Percentiles rank a stretch among this genome's conserved stretches.
Conservation (phyloP, 352 stramenopile genomes). For the Bremia lactucae region DNA sequence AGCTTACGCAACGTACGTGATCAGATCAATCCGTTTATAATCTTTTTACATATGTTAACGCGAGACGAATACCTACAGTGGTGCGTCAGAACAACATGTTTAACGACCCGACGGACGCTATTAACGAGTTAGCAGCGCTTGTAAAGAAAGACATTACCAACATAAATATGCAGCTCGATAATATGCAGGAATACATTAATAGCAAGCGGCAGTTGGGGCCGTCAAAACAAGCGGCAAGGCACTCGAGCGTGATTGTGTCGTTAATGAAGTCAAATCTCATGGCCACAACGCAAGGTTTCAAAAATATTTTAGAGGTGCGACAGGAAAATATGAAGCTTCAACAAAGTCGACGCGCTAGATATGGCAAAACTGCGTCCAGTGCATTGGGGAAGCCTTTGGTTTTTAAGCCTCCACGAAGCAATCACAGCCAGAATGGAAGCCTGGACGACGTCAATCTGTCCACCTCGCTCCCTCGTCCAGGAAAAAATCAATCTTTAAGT, state of each 20-base stretch:
- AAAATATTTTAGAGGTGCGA: constrained; percentile 77
- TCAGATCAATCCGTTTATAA: background rate
- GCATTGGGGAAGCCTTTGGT: constrained; percentile 64
- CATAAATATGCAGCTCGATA: constrained; percentile 81
- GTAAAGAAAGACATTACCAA: constrained; percentile 84
- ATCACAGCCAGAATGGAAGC: constrained; percentile 21
- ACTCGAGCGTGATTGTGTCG: constrained; percentile 75
- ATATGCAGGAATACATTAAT: constrained; percentile 72
- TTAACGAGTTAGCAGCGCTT: constrained; percentile 70
- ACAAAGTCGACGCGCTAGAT: constrained; percentile 63
- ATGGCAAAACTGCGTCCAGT: constrained; percentile 63
- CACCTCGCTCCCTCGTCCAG: constrained; percentile 47
- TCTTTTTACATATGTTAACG: background rate
- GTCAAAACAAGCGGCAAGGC: constrained; percentile 62
- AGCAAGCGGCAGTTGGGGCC: constrained; percentile 43
- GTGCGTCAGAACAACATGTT: constrained; percentile 86
- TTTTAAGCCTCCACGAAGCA: constrained; percentile 32
- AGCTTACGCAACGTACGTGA: constrained; percentile 60
- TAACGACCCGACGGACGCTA: constrained; percentile 73
- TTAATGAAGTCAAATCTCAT: constrained; percentile 82
- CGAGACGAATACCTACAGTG: constrained; percentile 27
- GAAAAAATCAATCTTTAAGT: constrained; percentile 9
- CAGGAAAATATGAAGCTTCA: constrained; percentile 84
- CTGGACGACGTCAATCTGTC: constrained; percentile 31
- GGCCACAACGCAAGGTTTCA: constrained; percentile 67